phyloP scores from a whole-genome alignment of 768 basidiomycete species.

The Lyophyllum decastes region DNA sequence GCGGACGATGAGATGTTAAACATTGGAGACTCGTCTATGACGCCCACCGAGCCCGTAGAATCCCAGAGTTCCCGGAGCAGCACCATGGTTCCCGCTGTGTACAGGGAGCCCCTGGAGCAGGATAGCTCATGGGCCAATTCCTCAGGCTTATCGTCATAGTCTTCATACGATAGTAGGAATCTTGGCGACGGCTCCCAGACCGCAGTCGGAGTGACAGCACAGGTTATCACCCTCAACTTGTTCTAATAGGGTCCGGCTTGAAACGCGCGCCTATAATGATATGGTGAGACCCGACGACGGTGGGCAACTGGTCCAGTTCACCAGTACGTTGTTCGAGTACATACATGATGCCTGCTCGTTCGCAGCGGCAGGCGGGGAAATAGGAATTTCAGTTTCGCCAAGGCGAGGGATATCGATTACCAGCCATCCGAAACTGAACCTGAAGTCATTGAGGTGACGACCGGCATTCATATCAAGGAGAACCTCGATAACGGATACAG shows the following conservation, averaged over 20 bases:
- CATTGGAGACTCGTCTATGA: not conserved
- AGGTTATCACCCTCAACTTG: not conserved
- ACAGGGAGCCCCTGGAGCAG: not conserved
- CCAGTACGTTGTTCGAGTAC: not conserved
- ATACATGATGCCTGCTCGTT: not conserved
- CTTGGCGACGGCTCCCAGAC: not conserved
- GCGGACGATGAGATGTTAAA: not conserved
- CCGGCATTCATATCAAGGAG: not conserved
- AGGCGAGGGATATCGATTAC: not conserved
- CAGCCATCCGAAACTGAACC: constrained; percentile 4
- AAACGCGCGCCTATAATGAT: not conserved
- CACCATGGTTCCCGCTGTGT: not conserved
- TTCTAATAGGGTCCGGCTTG: not conserved
- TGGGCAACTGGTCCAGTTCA: not conserved
- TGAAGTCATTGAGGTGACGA: constrained; percentile 20
- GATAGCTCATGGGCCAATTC: not conserved
- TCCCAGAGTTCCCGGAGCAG: not conserved
- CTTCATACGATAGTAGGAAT: not conserved
- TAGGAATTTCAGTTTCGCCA: not conserved
- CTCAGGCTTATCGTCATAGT: not conserved
- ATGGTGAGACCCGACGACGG: not conserved
- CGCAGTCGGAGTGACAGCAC: not conserved
- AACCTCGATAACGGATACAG: not conserved
- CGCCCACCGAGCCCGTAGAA: not conserved
- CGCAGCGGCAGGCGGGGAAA: not conserved